These are phyloP conservation scores for Gracilariopsis chorda DNA, from an alignment of 23 red algal genomes.

Conservation along the genomic window DNA sequence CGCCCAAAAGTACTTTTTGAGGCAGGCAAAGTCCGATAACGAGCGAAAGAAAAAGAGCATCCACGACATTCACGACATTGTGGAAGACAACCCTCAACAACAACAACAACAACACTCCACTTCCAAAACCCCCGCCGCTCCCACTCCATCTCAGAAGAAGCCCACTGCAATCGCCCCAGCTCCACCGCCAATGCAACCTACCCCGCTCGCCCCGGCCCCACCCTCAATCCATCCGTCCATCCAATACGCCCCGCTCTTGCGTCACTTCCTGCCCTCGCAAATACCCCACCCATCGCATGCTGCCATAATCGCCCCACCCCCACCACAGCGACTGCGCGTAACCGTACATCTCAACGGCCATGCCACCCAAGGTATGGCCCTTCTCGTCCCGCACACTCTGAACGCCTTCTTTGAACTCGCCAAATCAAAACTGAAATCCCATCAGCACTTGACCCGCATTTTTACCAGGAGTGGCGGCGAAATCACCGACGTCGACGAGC, in stretches of 20 bases:
- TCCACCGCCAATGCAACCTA: not conserved
- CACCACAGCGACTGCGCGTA: constrained; percentile 23
- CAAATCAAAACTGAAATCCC: not conserved
- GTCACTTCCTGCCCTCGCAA: not conserved
- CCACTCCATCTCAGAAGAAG: not conserved
- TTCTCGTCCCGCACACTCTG: constrained; percentile 53
- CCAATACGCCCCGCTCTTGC: constrained; percentile 29
- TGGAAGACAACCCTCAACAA: not conserved
- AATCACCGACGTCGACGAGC: constrained; percentile 63
- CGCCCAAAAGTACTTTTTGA: constrained; percentile 93
- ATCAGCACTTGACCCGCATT: constrained; percentile 7
- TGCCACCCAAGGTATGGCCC: constrained; percentile 38
- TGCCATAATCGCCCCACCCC: constrained; percentile 30
- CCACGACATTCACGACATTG: constrained; percentile 53
- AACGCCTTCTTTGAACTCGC: constrained; percentile 39
- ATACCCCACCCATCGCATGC: not conserved
- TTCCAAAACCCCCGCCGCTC: not conserved
- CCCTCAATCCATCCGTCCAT: too few relatives aligned
- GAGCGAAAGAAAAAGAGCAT: constrained; percentile 70
- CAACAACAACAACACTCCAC: not conserved
- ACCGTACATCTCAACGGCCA: constrained; percentile 71
- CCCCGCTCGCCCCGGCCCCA: not conserved
- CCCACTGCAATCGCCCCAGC: not conserved
- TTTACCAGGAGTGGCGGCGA: constrained; percentile 82
- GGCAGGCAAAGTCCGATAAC: constrained; percentile 45